Evolutionary conservation across 2,329 filamentous ascomycete genomes (phyloP).

Genomic region (Ascomycota sp.): DNA sequence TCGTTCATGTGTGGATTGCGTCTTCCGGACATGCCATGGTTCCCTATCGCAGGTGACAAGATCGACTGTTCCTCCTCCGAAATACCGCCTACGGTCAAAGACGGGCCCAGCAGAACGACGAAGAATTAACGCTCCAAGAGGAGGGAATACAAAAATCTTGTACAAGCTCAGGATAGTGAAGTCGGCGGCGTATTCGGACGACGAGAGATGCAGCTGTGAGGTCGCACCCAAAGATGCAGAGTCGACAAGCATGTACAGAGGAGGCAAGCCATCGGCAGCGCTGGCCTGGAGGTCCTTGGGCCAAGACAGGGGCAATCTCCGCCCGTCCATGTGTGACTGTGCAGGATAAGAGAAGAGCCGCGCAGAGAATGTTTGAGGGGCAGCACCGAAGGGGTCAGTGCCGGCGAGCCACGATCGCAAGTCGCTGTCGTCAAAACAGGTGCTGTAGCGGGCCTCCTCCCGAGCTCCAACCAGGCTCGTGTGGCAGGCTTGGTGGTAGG

Average conservation of each 20-base stretch:
- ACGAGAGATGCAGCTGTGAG: constrained; percentile 48
- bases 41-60: constrained; percentile 62
- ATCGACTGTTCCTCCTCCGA: constrained; percentile 87
- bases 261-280: constrained; percentile 4
- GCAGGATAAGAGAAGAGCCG: constrained; percentile 61
- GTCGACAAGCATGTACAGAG: constrained; percentile 54
- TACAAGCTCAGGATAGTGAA: constrained; percentile 80
- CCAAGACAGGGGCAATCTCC: constrained; percentile 55
- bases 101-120: constrained; percentile 45
- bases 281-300: constrained; percentile 21
- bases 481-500: constrained; percentile 68
- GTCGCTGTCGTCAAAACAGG: constrained; percentile 45
- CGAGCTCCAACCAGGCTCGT: constrained; percentile 72
- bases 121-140: constrained; percentile 70
- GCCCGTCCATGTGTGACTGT: constrained; percentile 85
- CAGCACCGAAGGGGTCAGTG: constrained; percentile 10
- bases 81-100: constrained; percentile 54
- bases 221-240: constrained; percentile 68
- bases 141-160: constrained; percentile 95
- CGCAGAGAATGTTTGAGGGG: constrained; percentile 6
- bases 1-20: constrained; percentile 50
- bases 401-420: constrained; percentile 44
- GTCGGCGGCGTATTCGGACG: constrained; percentile 46
- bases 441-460: constrained; percentile 43
- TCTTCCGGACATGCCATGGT: constrained; percentile 67